These are phyloP conservation scores for Phyllosticta citriasiana DNA, from an alignment of 2,329 filamentous ascomycete genomes.

Conservation along the genomic window DNA sequence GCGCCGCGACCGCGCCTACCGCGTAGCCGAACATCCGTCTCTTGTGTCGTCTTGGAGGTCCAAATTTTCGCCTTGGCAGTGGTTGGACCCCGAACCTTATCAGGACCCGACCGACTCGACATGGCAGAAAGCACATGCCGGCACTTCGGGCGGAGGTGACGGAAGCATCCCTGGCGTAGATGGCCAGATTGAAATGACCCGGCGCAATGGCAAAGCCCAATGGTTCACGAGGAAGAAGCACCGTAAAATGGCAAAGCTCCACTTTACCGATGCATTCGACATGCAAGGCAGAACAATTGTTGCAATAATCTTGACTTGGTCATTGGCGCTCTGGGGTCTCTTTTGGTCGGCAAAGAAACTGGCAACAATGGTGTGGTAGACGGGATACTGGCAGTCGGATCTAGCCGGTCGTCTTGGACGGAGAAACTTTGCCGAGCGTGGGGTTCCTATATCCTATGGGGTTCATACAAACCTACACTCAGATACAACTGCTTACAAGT, in stretches of 20 bases:
- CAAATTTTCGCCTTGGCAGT: slow-evolving; percentile 25
- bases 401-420: background rate
- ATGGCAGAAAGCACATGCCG: slow-evolving; percentile 15
- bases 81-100: slow-evolving; percentile 35
- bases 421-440: background rate
- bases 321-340: slow-evolving; percentile 29
- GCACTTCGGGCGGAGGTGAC: slow-evolving; percentile 13
- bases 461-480: background rate
- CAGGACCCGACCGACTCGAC: slow-evolving; percentile 26
- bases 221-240: slow-evolving; percentile 35
- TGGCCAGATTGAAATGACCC: slow-evolving; percentile 1
- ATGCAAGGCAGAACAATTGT: slow-evolving; percentile 47
- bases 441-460: background rate
- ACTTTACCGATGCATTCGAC: slow-evolving; percentile 54
- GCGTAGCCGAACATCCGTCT: slow-evolving; percentile 22
- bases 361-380: slow-evolving; percentile 3
- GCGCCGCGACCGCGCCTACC: slow-evolving; percentile 44
- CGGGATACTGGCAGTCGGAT: background rate
- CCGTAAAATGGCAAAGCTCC: slow-evolving; percentile 50
- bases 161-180: slow-evolving; percentile 2
- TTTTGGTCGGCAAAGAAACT: slow-evolving; percentile 12
- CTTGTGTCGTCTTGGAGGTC: slow-evolving; percentile 29
- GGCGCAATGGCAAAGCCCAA: background rate
- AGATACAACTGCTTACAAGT: background rate
- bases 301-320: slow-evolving; percentile 30